These are phyloP conservation scores for Phascolomyces articulosus DNA, from an alignment of 371 early-diverging fungal genomes.

Conservation along the genomic window DNA sequence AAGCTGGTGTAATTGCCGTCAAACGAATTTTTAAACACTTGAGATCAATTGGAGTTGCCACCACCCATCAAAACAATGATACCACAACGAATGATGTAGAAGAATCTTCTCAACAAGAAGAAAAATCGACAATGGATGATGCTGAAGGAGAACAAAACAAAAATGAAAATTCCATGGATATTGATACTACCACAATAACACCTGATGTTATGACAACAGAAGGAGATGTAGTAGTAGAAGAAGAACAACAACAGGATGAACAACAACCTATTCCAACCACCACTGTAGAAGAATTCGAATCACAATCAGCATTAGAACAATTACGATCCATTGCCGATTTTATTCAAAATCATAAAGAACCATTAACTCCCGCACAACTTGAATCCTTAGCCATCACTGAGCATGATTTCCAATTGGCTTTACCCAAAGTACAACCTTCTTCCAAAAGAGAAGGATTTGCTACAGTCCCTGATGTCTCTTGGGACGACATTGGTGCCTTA, in stretches of 20 bases:
- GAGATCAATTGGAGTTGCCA: slow-evolving; percentile 13
- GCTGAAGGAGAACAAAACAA: slow-evolving; percentile 23
- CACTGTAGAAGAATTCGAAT: slow-evolving; percentile 56
- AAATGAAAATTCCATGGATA: slow-evolving; percentile 33
- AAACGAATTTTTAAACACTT: slow-evolving; percentile 89
- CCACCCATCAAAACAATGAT: not conserved
- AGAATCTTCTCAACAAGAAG: slow-evolving; percentile 45
- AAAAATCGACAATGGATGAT: slow-evolving; percentile 24
- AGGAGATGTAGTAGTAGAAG: slow-evolving; percentile 19
- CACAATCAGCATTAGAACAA: slow-evolving; percentile 57
- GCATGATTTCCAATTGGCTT: slow-evolving; percentile 90
- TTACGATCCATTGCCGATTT: slow-evolving; percentile 76
- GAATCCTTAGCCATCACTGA: slow-evolving; percentile 83
- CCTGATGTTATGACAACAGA: slow-evolving; percentile 38
- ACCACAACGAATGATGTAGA: slow-evolving; percentile 9
- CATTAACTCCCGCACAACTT: slow-evolving; percentile 83
- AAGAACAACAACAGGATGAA: too few relatives aligned
- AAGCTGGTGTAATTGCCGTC: slow-evolving; percentile 97
- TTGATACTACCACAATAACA: slow-evolving; percentile 40
- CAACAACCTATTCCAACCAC: slow-evolving; percentile 40
- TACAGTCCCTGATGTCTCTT: slow-evolving; percentile 93
- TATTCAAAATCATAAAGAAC: slow-evolving; percentile 71
- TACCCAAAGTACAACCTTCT: slow-evolving; percentile 95
- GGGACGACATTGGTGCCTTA: slow-evolving; percentile 97
- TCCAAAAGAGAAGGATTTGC: slow-evolving; percentile 99